Base-by-base conservation (phyloP, 306 rosid species). In the Nissolia schottii region DNA sequence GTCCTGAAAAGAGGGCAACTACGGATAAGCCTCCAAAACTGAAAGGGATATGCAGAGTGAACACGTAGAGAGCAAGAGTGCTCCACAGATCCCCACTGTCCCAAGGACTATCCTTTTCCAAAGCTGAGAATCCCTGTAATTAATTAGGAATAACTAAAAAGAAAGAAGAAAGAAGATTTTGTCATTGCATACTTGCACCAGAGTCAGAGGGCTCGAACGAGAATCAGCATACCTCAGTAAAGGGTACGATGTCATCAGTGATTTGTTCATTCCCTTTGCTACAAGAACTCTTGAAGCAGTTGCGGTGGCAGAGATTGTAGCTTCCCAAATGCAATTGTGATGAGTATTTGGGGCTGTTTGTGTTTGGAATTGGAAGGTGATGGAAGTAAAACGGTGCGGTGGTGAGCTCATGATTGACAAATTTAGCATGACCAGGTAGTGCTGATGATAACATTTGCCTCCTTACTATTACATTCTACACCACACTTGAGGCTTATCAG, bases 11-110 rank as follows among this genome's bases (percentile, higher is more conserved):
- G 27, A 76, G n/a, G 16, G 96, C 59, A 77, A 85, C 83, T 16
- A 84, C 80, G n/a, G 93, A 80, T 80, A 90, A 81, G 41, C 96
- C 85, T 64, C 96, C 92, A 59, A 93, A 90, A 77, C 98, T 86
- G 80, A 88, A 82, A 84, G 98, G 98, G 74, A 93, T 81, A 79
- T 93, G 98, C 73, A 93, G 70, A 79, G 70, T 85, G 81, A 88
- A 86, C 12, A 86, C 49, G 61, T 90, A 93, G 60, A 90, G 84
- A 49, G 86, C 86, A 89, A 85, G 73, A 41, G 76, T 81, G 78
- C 77, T 85, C 97, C 98, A 90, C 1, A 85, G 48, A 75, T 62
- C 71, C 23, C 66, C 92, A 60, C 43, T 55, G 41, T 88, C 92
- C 97, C 97, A 93, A 20, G 88, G 86, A 67, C 78, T 57, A 63